Evolutionary conservation across 73 alveolate species (phyloP).

Genomic region (Paramecium caudatum): DNA sequence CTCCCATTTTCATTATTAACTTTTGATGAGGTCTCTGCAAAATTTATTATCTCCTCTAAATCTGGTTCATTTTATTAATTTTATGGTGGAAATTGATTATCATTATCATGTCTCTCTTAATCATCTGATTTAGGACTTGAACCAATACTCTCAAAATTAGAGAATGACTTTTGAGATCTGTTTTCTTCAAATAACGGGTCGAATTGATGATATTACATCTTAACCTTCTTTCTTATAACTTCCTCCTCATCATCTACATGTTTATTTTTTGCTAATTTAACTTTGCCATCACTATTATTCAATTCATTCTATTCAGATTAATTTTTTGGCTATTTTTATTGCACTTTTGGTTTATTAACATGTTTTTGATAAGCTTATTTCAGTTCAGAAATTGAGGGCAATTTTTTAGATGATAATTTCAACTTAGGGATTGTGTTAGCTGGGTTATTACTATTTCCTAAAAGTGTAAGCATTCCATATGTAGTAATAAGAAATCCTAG

Average conservation of each 20-base stretch:
- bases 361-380: slow-evolving; percentile 4
- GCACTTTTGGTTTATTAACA: not conserved
- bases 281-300: not conserved
- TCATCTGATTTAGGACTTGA: too few species aligned
- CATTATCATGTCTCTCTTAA: too few species aligned
- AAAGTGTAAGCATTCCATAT: not conserved
- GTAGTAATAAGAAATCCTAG: not conserved
- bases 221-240: slow-evolving; percentile 17
- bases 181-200: slow-evolving; percentile 13
- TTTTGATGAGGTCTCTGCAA: too few species aligned
- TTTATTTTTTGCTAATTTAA: too few species aligned
- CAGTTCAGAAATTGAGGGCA: not conserved
- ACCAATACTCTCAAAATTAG: too few species aligned
- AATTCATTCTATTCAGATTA: not conserved
- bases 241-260: not conserved
- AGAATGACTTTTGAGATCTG: too few species aligned
- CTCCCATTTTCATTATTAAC: too few species aligned
- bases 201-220: slow-evolving; percentile 18
- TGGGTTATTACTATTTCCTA: not conserved
- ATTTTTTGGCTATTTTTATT: not conserved
- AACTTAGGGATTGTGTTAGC: not conserved
- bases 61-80: too few species aligned
- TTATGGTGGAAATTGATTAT: too few species aligned
- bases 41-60: too few species aligned
- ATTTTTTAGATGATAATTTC: not conserved